Percentiles rank a stretch among this genome's conserved stretches.
phyloP scores from a whole-genome alignment of 1,284 basidiomycete species.

The Rhodotorula sp. region DNA sequence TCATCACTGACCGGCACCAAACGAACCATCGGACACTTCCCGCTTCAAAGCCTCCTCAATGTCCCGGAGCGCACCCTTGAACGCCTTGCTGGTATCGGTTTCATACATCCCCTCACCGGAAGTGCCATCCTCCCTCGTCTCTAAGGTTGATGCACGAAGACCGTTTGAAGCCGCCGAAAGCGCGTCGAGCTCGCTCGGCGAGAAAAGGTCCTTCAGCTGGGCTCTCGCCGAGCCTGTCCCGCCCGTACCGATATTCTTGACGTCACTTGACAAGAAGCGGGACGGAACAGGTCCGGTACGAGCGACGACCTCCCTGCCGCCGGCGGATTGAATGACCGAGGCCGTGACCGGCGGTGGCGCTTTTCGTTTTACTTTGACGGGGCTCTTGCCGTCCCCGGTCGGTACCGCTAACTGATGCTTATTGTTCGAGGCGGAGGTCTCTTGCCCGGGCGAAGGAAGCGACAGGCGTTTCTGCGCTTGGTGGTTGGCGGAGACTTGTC shows the following conservation, averaged over 20 bases:
- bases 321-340: constrained; percentile 7
- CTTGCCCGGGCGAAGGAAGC: too few species aligned
- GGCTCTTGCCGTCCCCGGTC: neutral
- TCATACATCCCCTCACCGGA: neutral
- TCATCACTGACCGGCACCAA: neutral
- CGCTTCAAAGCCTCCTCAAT: constrained; percentile 10
- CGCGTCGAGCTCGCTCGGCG: constrained; percentile 6
- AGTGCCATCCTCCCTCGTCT: fast-evolving
- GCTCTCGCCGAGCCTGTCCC: neutral
- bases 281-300: constrained; percentile 7
- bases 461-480: neutral
- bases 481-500: too few species aligned
- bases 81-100: constrained; percentile 1
- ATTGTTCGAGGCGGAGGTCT: too few species aligned
- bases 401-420: too few species aligned
- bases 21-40: neutral
- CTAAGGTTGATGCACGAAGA: neutral
- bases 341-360: constrained; percentile 9
- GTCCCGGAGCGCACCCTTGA: constrained; percentile 3
- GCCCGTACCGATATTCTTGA: neutral
- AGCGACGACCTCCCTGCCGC: neutral
- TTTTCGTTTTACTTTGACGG: constrained; percentile 1
- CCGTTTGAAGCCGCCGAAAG: neutral
- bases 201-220: constrained; percentile 5
- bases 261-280: neutral